A percentile compares a stretch with the other conserved stretches of the same genome.
These are phyloP conservation scores for Yamadazyma siamensis DNA, from an alignment of 1,139 yeast species.

Conservation along the genomic window DNA sequence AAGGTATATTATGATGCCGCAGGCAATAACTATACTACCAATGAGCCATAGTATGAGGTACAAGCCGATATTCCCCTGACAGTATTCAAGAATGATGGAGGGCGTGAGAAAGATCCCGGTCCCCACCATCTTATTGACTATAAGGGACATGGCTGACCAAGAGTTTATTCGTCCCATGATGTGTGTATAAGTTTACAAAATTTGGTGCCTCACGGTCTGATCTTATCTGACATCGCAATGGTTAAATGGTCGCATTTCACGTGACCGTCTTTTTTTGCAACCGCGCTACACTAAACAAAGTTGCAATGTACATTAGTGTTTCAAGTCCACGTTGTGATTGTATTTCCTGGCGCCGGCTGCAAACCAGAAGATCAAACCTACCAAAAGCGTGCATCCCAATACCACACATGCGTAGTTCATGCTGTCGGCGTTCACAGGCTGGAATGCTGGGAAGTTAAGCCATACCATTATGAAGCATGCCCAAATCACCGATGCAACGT, in stretches of 20 bases:
- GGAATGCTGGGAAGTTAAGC: constrained; percentile 24
- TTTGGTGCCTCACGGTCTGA: background rate
- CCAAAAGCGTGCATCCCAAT: constrained; percentile 26
- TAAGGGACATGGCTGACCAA: constrained; percentile 27
- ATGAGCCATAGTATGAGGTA: constrained; percentile 38
- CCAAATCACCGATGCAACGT: constrained; percentile 26
- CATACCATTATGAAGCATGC: constrained; percentile 26
- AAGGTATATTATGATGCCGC: constrained; percentile 45
- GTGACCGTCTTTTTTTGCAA: constrained; percentile 2
- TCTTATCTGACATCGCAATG: background rate
- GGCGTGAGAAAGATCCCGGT: constrained; percentile 53
- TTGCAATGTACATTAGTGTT: constrained; percentile 5
- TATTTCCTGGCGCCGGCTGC: constrained; percentile 18
- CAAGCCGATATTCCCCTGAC: constrained; percentile 42
- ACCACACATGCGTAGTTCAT: constrained; percentile 40
- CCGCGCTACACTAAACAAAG: background rate
- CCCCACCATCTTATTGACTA: constrained; percentile 51
- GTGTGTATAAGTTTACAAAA: background rate
- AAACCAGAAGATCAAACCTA: constrained; percentile 27
- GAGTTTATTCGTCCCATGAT: constrained; percentile 7
- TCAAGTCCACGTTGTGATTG: constrained; percentile 13
- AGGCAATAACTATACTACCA: constrained; percentile 45
- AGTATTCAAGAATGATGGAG: constrained; percentile 41
- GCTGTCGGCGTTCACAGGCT: constrained; percentile 27
- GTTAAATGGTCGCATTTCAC: constrained; percentile 3